phyloP scores from a whole-genome alignment of 176 grass and related monocot genomes.

The Phoenix roebelenii region DNA sequence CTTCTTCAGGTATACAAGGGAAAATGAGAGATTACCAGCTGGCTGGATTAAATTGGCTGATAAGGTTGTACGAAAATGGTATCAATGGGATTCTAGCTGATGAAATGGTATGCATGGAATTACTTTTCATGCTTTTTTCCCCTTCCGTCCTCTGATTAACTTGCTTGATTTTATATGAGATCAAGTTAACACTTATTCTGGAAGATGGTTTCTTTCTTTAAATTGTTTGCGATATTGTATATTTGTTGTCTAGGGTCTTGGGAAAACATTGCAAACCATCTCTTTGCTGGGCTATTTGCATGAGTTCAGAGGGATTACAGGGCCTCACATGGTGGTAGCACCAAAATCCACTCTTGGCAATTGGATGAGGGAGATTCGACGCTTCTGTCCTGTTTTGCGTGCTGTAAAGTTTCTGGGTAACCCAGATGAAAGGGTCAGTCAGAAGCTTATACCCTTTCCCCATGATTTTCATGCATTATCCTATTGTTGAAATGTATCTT shows the following conservation, averaged over 20 bases:
- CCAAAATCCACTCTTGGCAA: slow-evolving; percentile 99
- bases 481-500: too few relatives aligned
- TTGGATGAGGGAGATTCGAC: slow-evolving; percentile 92
- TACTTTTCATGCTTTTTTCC: too few relatives aligned
- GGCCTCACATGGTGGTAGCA: slow-evolving; percentile 96
- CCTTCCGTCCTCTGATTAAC: too few relatives aligned
- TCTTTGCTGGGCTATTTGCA: slow-evolving; percentile 83
- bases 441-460: not conserved
- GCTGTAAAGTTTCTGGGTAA: slow-evolving; percentile 92
- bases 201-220: too few relatives aligned
- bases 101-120: slow-evolving; percentile 70
- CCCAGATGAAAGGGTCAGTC: slow-evolving; percentile 84
- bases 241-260: slow-evolving; percentile 64
- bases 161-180: too few relatives aligned
- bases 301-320: slow-evolving; percentile 93
- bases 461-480: too few relatives aligned
- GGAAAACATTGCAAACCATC: slow-evolving; percentile 98
- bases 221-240: too few relatives aligned
- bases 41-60: slow-evolving; percentile 98
- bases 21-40: slow-evolving; percentile 98
- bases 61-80: slow-evolving; percentile 90
- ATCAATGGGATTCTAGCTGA: slow-evolving; percentile 98
- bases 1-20: slow-evolving; percentile 73
- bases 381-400: slow-evolving; percentile 79
- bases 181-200: too few relatives aligned